Conservation (phyloP, 352 stramenopile genomes). For the Pythium rhizo-oryzae region DNA sequence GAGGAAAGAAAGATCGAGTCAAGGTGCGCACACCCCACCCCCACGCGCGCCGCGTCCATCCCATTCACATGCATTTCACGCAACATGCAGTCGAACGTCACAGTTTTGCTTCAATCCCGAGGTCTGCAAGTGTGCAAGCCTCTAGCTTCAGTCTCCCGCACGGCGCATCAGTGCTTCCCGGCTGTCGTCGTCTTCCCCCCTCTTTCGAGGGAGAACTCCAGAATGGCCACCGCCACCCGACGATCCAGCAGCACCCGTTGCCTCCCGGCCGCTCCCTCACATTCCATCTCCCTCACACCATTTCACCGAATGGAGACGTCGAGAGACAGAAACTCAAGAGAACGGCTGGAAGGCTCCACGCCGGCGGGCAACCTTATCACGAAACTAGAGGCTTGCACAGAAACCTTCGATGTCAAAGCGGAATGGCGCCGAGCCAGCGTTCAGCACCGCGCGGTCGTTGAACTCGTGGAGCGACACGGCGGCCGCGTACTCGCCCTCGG, state of each 20-base stretch:
- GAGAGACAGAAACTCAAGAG: background rate
- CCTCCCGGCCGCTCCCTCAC: background rate
- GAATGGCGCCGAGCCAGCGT: slow-evolving; percentile 73
- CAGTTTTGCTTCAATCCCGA: slow-evolving; percentile 27
- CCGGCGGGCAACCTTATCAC: slow-evolving; percentile 3
- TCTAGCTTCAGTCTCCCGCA: slow-evolving; percentile 30
- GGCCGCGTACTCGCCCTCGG: slow-evolving; percentile 63
- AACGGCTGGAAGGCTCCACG: background rate
- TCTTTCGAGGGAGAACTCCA: background rate
- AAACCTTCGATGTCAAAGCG: slow-evolving; percentile 86
- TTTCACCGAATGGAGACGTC: background rate
- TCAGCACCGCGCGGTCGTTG: slow-evolving; percentile 68
- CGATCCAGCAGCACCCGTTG: slow-evolving; percentile 23
- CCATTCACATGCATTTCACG: slow-evolving; percentile 10
- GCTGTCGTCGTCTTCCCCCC: slow-evolving; percentile 8
- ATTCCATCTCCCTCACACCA: background rate
- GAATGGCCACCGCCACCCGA: slow-evolving; percentile 13
- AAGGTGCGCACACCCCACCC: background rate
- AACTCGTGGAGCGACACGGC: slow-evolving; percentile 83
- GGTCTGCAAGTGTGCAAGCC: slow-evolving; percentile 32
- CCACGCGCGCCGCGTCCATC: background rate
- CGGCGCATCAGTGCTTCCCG: slow-evolving; percentile 29
- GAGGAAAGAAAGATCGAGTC: background rate
- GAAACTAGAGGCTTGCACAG: slow-evolving; percentile 84
- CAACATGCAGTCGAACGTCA: slow-evolving; percentile 30